A percentile compares a stretch with the other conserved stretches of the same genome.
phyloP scores from a whole-genome alignment of 768 basidiomycete genomes.

The Udeniomyces megalosporus region DNA sequence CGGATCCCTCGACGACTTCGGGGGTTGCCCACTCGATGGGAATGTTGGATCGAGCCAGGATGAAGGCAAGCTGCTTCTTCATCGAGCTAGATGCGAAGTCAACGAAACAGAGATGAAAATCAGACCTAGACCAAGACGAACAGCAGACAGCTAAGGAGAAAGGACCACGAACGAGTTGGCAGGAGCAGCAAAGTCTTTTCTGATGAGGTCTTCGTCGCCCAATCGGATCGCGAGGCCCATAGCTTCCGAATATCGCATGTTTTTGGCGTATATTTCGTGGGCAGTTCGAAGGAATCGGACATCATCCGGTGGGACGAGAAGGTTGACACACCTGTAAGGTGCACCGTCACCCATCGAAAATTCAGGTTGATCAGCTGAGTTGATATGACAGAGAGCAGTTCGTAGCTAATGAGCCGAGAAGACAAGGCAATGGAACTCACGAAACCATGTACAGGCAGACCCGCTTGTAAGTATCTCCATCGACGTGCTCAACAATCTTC shows the following conservation, averaged over 20 bases:
- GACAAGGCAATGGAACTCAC: constrained; percentile 33
- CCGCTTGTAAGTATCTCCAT: constrained; percentile 69
- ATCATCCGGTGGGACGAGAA: constrained; percentile 87
- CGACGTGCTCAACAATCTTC: constrained; percentile 58
- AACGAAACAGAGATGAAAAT: constrained; percentile 33
- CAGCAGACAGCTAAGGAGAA: neutral
- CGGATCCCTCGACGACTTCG: constrained; percentile 36
- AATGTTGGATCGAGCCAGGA: constrained; percentile 80
- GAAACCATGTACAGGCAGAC: constrained; percentile 95
- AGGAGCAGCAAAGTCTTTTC: constrained; percentile 75
- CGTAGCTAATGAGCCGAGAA: neutral
- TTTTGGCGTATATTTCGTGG: constrained; percentile 71
- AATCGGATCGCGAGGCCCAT: constrained; percentile 71
- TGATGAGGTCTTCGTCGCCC: constrained; percentile 59
- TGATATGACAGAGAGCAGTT: neutral
- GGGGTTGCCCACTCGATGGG: constrained; percentile 72
- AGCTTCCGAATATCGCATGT: constrained; percentile 79
- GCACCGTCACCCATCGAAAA: too few species aligned
- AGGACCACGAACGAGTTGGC: constrained; percentile 59
- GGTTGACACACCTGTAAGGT: constrained; percentile 51
- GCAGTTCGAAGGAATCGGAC: constrained; percentile 72
- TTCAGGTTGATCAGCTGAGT: too few species aligned
- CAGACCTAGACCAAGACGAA: neutral
- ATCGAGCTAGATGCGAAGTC: too few species aligned
- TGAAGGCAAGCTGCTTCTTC: constrained; percentile 86